Conservation (phyloP, 2,329 filamentous ascomycete species). For the Aplosporella prunicola region DNA sequence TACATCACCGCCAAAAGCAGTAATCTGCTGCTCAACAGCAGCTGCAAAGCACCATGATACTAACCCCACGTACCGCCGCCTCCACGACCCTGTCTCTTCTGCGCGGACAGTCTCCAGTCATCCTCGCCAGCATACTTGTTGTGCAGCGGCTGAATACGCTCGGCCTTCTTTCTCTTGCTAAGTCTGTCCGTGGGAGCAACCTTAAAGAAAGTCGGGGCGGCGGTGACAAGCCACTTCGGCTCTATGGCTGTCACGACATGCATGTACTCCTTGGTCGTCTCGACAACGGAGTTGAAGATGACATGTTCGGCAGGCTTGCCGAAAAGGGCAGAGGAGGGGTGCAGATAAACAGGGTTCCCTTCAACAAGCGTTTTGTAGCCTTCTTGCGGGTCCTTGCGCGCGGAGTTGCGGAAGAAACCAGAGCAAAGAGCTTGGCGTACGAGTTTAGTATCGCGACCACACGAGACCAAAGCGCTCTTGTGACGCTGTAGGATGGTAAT, state of each 20-base stretch:
- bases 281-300: constrained; percentile 80
- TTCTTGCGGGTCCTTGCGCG: constrained; percentile 90
- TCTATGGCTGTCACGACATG: constrained; percentile 88
- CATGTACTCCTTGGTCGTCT: constrained; percentile 98
- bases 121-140: constrained; percentile 89
- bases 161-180: constrained; percentile 85
- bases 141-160: constrained; percentile 90
- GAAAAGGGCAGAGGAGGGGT: constrained; percentile 84
- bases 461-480: constrained; percentile 70
- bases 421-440: constrained; percentile 83
- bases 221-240: constrained; percentile 87
- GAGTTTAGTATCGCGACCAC: constrained; percentile 76
- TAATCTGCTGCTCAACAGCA: too few relatives aligned
- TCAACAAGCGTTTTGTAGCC: constrained; percentile 97
- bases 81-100: constrained; percentile 72
- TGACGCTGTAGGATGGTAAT: constrained; percentile 91
- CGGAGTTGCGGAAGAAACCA: constrained; percentile 92
- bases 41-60: background rate
- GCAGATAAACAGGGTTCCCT: constrained; percentile 87
- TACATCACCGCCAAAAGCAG: too few relatives aligned
- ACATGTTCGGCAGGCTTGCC: constrained; percentile 96
- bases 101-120: constrained; percentile 87
- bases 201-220: constrained; percentile 98
- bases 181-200: constrained; percentile 79
- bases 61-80: constrained; percentile 93